Base-by-base conservation (phyloP, 331 rosid genomes). In the Pyracantha coccinea region DNA sequence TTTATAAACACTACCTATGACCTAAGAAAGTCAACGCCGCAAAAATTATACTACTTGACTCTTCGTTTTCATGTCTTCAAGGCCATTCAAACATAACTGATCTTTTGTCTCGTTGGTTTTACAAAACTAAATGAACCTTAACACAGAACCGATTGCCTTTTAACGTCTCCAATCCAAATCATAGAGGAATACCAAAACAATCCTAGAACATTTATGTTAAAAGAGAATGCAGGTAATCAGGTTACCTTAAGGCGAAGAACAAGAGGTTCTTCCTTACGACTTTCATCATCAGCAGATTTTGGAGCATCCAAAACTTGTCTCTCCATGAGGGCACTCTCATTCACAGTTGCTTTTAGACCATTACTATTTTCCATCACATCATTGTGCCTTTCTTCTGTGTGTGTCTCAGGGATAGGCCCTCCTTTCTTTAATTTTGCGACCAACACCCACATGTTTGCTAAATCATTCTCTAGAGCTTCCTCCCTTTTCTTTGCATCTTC, bases 391-490 rank as follows among this genome's bases (percentile, higher is more conserved):
- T 82, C 83, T 63, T 92, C 93, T 53, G 21, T 45, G 81, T 85
- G 89, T 41, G 87, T 80, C 71, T 85, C 96, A 28, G 86, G 84
- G 53, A 84, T 85, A 76, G 89, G 78, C 41, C 92, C 97, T 23
- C 88, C 89, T 80, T 88, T 96, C 89, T 90, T 96, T 82, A 96
- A 89, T 91, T 89, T 96, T 0, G 99, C 99, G 73, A 96, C 99
- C 80, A 96, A 96, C 67, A 96, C 96, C 99, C 99, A 96, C 99
- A 96, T 96, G 87, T 90, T 96, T 62, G 99, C 98, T 77, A 96
- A 87, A 85, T 96, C 99, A 66, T 96, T 96, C 88, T 96, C 99
- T 71, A 96, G 79, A 74, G 99, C 96, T 72, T 85, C 96, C 79
- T 96, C 99, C 82, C 91, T 90, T 86, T 86, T 92, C 89, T 92